Conservation (phyloP, 768 basidiomycete species). For the Dentipellis fragilis region DNA sequence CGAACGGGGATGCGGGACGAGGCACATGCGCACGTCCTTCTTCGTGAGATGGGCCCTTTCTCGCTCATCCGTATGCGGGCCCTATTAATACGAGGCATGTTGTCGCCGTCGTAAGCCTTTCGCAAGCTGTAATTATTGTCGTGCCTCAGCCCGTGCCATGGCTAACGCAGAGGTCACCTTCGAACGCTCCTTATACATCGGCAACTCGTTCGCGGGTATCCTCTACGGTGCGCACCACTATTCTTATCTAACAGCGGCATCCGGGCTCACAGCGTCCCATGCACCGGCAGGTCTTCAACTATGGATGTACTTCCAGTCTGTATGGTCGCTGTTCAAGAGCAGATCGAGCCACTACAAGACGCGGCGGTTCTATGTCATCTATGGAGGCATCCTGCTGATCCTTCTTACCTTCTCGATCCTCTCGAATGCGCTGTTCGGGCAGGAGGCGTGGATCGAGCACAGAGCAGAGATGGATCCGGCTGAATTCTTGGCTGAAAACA, state of each 20-base stretch:
- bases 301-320: slow-evolving; percentile 3
- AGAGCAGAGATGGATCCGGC: slow-evolving; percentile 18
- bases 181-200: slow-evolving; percentile 7
- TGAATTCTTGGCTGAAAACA: slow-evolving; percentile 13
- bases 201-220: slow-evolving; percentile 3
- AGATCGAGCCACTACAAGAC: background rate
- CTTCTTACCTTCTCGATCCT: slow-evolving; percentile 20
- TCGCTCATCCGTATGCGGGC: too few species aligned
- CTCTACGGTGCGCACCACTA: slow-evolving; percentile 2
- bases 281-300: slow-evolving; percentile 1
- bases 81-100: too few species aligned
- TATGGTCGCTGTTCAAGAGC: background rate
- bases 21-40: too few species aligned
- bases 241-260: background rate
- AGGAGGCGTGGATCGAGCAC: slow-evolving; percentile 20
- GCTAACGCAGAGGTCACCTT: slow-evolving; percentile 3
- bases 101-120: too few species aligned
- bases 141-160: background rate
- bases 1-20: too few species aligned
- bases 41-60: too few species aligned
- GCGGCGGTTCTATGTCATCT: slow-evolving; percentile 14
- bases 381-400: slow-evolving; percentile 17
- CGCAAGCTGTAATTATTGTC: background rate
- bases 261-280: background rate
- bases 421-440: slow-evolving; percentile 18